Percentiles rank a stretch among this genome's conserved stretches.
Evolutionary conservation across 495 filamentous ascomycete species (phyloP).

Genomic region (Recurvomyces mirabilis): DNA sequence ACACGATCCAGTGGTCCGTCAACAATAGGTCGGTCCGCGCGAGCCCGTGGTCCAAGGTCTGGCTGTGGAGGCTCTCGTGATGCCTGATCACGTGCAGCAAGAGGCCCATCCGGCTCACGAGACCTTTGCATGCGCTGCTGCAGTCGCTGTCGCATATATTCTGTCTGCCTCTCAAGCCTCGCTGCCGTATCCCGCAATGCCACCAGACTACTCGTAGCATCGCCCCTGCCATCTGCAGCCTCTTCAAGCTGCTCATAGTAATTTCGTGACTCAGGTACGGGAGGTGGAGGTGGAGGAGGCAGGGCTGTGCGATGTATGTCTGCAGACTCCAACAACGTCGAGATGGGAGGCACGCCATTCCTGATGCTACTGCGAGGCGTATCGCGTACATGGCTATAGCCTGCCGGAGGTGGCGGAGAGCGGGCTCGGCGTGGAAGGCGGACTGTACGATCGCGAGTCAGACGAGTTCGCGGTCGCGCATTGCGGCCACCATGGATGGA

Average conservation of each 20-base stretch:
- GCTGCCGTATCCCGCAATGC: not conserved
- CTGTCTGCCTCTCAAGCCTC: not conserved
- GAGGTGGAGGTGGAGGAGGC: slow-evolving; percentile 1
- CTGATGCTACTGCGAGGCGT: not conserved
- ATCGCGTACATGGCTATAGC: slow-evolving; percentile 19
- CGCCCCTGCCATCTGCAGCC: not conserved
- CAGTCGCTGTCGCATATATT: not conserved
- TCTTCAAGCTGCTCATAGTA: not conserved
- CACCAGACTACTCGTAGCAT: not conserved
- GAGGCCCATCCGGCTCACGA: too few species aligned
- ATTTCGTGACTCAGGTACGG: slow-evolving; percentile 10
- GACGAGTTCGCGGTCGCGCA: slow-evolving; percentile 6
- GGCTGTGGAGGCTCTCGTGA: not conserved
- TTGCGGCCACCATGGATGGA: slow-evolving; percentile 12
- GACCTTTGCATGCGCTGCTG: not conserved
- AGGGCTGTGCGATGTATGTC: slow-evolving; percentile 1
- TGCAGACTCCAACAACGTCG: slow-evolving; percentile 17
- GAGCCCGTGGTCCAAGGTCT: not conserved
- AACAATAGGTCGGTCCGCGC: too few species aligned
- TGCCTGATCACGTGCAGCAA: too few species aligned
- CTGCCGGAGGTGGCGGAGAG: not conserved
- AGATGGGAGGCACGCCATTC: slow-evolving; percentile 14
- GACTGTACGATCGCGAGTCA: slow-evolving; percentile 8
- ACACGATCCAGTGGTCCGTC: too few species aligned
- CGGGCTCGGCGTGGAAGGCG: not conserved